Conservation (phyloP, 164 flowering plant species). For the Euptelea pleiosperma region DNA sequence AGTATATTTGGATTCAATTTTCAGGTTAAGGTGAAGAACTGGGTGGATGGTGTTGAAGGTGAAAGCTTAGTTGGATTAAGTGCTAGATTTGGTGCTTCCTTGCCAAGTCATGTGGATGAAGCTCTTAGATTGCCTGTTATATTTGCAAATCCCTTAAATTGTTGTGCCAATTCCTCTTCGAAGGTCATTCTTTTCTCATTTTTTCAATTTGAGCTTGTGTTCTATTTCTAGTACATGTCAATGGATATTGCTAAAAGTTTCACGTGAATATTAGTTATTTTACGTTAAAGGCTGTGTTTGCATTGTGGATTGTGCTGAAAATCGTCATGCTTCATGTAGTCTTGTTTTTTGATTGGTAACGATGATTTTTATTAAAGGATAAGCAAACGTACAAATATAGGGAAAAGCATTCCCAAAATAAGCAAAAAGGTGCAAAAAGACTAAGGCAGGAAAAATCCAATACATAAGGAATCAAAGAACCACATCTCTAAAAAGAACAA, state of each 20-base stretch:
- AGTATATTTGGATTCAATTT: slow-evolving; percentile 8
- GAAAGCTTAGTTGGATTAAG: slow-evolving; percentile 46
- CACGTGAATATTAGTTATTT: background rate
- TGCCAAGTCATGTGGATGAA: slow-evolving; percentile 44
- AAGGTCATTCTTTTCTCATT: slow-evolving; percentile 38
- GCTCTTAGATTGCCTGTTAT: slow-evolving; percentile 40
- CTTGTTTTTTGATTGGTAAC: no score
- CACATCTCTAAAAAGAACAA: no score
- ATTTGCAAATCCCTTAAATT: slow-evolving; percentile 47
- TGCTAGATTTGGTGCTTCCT: slow-evolving; percentile 67
- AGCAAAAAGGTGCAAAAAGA: no score
- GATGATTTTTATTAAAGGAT: no score
- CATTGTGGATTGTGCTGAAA: background rate
- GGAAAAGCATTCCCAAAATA: no score
- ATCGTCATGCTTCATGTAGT: background rate
- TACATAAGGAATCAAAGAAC: no score
- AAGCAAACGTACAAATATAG: no score
- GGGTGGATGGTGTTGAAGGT: slow-evolving; percentile 58
- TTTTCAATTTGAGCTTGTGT: background rate
- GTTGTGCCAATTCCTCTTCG: slow-evolving; percentile 53
- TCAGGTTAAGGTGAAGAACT: slow-evolving; percentile 75
- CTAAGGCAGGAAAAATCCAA: no score
- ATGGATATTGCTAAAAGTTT: background rate
- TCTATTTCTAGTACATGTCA: background rate
- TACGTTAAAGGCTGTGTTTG: background rate